Evolutionary conservation across 2,329 filamentous ascomycete genomes (phyloP).

Genomic region (Penicillium decumbens): DNA sequence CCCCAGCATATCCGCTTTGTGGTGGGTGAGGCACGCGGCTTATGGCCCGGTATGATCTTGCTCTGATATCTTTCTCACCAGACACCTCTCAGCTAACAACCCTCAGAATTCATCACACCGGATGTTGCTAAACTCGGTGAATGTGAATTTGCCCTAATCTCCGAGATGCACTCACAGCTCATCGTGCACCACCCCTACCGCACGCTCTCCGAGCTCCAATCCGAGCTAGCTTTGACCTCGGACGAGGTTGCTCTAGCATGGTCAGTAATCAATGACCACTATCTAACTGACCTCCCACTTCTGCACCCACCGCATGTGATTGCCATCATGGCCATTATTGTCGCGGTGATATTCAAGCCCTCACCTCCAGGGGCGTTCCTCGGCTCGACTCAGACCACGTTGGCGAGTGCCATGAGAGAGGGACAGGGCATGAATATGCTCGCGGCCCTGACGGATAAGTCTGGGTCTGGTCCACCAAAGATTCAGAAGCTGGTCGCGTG

Average conservation of each 20-base stretch:
- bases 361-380: constrained; percentile 41
- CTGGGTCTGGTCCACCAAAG: constrained; percentile 28
- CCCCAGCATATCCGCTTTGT: constrained; percentile 94
- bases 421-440: constrained; percentile 33
- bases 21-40: constrained; percentile 74
- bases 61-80: not conserved
- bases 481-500: constrained; percentile 69
- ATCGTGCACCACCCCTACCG: constrained; percentile 90
- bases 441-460: constrained; percentile 32
- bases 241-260: constrained; percentile 76
- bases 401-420: constrained; percentile 36
- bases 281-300: constrained; percentile 84
- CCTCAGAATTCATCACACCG: constrained; percentile 61
- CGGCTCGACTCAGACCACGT: constrained; percentile 30
- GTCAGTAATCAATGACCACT: constrained; percentile 86
- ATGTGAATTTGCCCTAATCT: constrained; percentile 89
- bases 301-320: constrained; percentile 81
- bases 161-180: constrained; percentile 82
- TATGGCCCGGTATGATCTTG: constrained; percentile 64
- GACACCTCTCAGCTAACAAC: constrained; percentile 15
- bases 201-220: constrained; percentile 66
- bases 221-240: constrained; percentile 64
- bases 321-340: constrained; percentile 77
- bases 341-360: constrained; percentile 77
- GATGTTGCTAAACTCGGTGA: constrained; percentile 84